These are phyloP conservation scores for Xylaria sp. DNA, from an alignment of 2,329 filamentous ascomycete species.

Conservation along the genomic window DNA sequence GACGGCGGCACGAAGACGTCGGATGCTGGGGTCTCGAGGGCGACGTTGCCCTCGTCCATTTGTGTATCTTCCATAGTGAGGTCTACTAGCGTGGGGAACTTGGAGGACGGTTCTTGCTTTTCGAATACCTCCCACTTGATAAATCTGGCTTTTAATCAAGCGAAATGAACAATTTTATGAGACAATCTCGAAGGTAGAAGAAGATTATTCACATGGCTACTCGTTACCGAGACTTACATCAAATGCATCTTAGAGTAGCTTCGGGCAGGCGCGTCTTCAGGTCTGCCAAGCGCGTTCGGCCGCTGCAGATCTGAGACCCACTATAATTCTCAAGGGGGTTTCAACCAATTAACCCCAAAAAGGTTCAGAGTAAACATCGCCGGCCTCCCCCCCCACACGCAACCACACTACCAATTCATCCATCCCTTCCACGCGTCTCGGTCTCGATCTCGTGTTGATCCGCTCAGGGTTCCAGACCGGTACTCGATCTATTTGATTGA, in stretches of 20 bases:
- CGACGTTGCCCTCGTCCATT: constrained; percentile 40
- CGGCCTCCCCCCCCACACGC: constrained; percentile 14
- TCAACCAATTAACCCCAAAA: constrained; percentile 24
- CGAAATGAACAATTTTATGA: no score
- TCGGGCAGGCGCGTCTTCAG: constrained; percentile 24
- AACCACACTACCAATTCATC: constrained; percentile 1
- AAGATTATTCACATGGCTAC: no score
- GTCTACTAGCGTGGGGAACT: neutral
- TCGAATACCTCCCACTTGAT: neutral
- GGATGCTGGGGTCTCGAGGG: constrained; percentile 39
- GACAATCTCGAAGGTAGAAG: no score
- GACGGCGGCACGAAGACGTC: constrained; percentile 69
- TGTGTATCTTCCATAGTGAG: constrained; percentile 45
- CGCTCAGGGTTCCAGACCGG: neutral
- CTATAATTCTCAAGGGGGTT: constrained; percentile 12
- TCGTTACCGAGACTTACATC: neutral
- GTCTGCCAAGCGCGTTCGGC: constrained; percentile 24
- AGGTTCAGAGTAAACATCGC: constrained; percentile 17
- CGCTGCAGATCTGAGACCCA: constrained; percentile 11
- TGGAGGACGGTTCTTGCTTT: neutral
- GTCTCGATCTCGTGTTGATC: neutral
- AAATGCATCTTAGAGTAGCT: neutral
- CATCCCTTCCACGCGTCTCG: neutral
- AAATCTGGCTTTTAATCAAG: no score
- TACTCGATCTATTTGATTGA: neutral